Conservation (phyloP, 768 basidiomycete genomes). For the Termitomyces eurrhizus region DNA sequence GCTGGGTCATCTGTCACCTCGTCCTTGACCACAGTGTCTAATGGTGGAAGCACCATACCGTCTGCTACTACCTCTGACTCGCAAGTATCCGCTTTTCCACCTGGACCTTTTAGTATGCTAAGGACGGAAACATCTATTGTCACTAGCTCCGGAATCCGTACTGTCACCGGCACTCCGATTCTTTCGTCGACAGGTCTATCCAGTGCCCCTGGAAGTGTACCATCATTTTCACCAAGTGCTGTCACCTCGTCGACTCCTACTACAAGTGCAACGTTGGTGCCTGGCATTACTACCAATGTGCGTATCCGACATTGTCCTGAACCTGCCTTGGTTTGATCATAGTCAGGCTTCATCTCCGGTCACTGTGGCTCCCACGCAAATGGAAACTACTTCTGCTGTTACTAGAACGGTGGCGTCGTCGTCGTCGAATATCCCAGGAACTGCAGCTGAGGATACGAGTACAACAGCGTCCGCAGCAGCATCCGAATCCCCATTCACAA, state of each 20-base stretch:
- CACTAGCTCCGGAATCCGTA: neutral
- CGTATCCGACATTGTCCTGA: neutral
- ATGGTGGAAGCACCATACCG: slow-evolving; percentile 9
- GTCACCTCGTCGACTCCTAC: neutral
- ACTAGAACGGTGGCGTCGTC: slow-evolving; percentile 10
- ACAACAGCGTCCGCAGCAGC: slow-evolving; percentile 22
- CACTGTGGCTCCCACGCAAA: slow-evolving; percentile 10
- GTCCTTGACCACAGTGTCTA: slow-evolving; percentile 18
- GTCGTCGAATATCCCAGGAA: slow-evolving; percentile 5
- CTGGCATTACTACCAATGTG: slow-evolving; percentile 14
- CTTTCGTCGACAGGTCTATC: slow-evolving; percentile 13
- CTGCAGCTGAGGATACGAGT: slow-evolving; percentile 14
- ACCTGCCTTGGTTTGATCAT: neutral
- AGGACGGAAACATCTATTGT: neutral
- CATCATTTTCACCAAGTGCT: neutral
- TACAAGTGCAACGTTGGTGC: neutral
- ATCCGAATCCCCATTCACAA: slow-evolving; percentile 38
- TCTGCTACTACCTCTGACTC: slow-evolving; percentile 7
- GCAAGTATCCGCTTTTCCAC: neutral
- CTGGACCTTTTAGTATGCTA: neutral
- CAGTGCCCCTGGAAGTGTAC: neutral
- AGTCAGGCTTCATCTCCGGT: slow-evolving; percentile 17
- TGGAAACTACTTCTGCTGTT: slow-evolving; percentile 16
- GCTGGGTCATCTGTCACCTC: slow-evolving; percentile 9
- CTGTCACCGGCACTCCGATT: slow-evolving; percentile 15